Percentiles rank a stretch among this genome's conserved stretches.
Conservation (phyloP, 257 asterid genomes). For the Solanum tarijense region DNA sequence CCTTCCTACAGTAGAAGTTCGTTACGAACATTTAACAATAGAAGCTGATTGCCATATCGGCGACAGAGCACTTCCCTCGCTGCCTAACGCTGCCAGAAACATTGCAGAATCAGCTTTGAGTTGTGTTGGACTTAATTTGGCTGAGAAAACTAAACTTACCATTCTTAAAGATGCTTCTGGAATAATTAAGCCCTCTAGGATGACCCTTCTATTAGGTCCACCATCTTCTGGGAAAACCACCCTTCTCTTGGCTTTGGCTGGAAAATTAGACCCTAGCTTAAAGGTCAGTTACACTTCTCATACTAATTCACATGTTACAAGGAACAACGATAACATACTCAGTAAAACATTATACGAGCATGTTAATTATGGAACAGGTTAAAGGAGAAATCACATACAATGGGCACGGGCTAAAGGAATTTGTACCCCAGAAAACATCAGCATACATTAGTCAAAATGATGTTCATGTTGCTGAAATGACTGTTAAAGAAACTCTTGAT, state of each 20-base stretch:
- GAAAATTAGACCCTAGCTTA: constrained; percentile 34
- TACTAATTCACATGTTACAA: not conserved
- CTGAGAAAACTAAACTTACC: constrained; percentile 29
- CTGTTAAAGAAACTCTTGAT: constrained; percentile 88
- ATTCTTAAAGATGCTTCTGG: constrained; percentile 52
- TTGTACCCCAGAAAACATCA: constrained; percentile 79
- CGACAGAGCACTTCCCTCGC: constrained; percentile 57
- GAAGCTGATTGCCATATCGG: constrained; percentile 51
- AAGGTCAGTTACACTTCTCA: constrained; percentile 22
- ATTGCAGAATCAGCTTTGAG: constrained; percentile 24
- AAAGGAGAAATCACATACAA: constrained; percentile 74
- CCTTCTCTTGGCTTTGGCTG: constrained; percentile 51
- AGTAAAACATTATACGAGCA: not conserved
- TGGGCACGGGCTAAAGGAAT: constrained; percentile 61
- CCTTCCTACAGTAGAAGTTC: constrained; percentile 48
- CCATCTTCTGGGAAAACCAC: constrained; percentile 68
- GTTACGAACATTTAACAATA: constrained; percentile 40
- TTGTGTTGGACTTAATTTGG: constrained; percentile 34
- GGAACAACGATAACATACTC: not conserved
- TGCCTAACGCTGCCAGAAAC: constrained; percentile 42
- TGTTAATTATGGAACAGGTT: constrained; percentile 25
- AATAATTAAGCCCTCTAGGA: constrained; percentile 62
- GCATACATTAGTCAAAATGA: constrained; percentile 97
- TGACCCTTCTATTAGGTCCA: constrained; percentile 61
- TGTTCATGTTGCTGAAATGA: constrained; percentile 91